A percentile compares a stretch with the other conserved stretches of the same genome.
Evolutionary conservation across 257 asterid species (phyloP).

Genomic region (Scutellaria barbata): DNA sequence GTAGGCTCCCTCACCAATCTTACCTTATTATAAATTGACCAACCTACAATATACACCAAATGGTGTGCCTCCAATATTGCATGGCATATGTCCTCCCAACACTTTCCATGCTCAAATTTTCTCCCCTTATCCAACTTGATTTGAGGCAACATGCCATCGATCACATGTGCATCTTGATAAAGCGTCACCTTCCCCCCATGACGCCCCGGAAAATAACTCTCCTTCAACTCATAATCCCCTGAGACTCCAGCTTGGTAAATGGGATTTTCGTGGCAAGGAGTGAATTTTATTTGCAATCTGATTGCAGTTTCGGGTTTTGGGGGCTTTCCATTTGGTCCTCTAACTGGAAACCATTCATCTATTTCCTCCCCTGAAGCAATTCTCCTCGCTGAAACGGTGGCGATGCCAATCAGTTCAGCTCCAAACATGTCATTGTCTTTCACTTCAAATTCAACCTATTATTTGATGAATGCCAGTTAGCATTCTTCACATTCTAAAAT

Average conservation of each 20-base stretch:
- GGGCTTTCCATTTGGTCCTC: conserved; percentile 69
- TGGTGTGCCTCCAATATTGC: conserved; percentile 62
- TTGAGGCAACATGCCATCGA: conserved; percentile 52
- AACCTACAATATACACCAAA: conserved; percentile 56
- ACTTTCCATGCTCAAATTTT: conserved; percentile 50
- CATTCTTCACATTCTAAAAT: conserved; percentile 15
- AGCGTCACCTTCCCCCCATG: conserved; percentile 76
- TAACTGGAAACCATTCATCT: conserved; percentile 83
- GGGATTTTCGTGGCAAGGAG: conserved; percentile 55
- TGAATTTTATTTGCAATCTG: conserved; percentile 63
- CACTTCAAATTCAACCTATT: conserved; percentile 71
- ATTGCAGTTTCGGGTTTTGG: conserved; percentile 72
- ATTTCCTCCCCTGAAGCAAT: conserved; percentile 65
- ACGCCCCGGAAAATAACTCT: conserved; percentile 78
- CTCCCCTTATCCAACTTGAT: conserved; percentile 41
- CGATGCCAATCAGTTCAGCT: conserved; percentile 79
- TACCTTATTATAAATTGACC: conserved; percentile 64
- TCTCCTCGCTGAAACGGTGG: conserved; percentile 58
- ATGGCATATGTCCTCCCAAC: conserved; percentile 68
- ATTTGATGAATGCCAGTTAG: conserved; percentile 1
- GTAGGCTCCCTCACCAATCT: conserved; percentile 60
- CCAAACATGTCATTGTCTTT: conserved; percentile 94
- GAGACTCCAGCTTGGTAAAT: conserved; percentile 48
- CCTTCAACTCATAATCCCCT: conserved; percentile 50
- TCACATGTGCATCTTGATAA: conserved; percentile 63